These are phyloP conservation scores for Diplodia mutila DNA, from an alignment of 2,329 filamentous ascomycete genomes.

Conservation along the genomic window DNA sequence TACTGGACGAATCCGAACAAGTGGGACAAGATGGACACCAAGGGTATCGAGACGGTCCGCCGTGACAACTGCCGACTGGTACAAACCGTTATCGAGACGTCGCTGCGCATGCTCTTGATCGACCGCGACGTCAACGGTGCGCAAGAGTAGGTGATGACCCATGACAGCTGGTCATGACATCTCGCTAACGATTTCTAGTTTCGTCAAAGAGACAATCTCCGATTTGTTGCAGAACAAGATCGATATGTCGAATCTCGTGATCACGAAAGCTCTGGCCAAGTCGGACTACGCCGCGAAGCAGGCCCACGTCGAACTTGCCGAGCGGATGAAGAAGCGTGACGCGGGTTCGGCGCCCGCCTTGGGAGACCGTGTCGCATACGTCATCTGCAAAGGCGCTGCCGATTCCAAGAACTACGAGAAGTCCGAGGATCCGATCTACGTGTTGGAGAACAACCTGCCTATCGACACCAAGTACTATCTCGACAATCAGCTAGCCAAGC, in stretches of 20 bases:
- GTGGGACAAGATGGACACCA: slow-evolving; percentile 99
- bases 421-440: slow-evolving; percentile 95
- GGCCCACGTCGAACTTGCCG: slow-evolving; percentile 91
- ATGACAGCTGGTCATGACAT: slow-evolving; percentile 1
- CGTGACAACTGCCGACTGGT: slow-evolving; percentile 95
- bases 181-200: slow-evolving; percentile 61
- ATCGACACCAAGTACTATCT: slow-evolving; percentile 99
- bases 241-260: slow-evolving; percentile 98
- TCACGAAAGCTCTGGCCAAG: slow-evolving; percentile 95
- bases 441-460: slow-evolving; percentile 95
- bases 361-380: slow-evolving; percentile 95
- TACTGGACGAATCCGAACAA: slow-evolving; percentile 96
- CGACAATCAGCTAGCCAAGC: slow-evolving; percentile 96
- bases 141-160: slow-evolving; percentile 72
- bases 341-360: slow-evolving; percentile 89
- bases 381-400: slow-evolving; percentile 89
- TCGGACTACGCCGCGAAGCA: slow-evolving; percentile 80
- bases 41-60: slow-evolving; percentile 97
- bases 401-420: slow-evolving; percentile 96
- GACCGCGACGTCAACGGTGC: slow-evolving; percentile 88
- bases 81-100: slow-evolving; percentile 96
- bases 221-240: slow-evolving; percentile 96
- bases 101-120: slow-evolving; percentile 92
- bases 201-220: slow-evolving; percentile 94
- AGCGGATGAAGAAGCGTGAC: slow-evolving; percentile 96